Base-by-base conservation (phyloP, 192 early-diverging fungal species). In the Podila epicladia region DNA sequence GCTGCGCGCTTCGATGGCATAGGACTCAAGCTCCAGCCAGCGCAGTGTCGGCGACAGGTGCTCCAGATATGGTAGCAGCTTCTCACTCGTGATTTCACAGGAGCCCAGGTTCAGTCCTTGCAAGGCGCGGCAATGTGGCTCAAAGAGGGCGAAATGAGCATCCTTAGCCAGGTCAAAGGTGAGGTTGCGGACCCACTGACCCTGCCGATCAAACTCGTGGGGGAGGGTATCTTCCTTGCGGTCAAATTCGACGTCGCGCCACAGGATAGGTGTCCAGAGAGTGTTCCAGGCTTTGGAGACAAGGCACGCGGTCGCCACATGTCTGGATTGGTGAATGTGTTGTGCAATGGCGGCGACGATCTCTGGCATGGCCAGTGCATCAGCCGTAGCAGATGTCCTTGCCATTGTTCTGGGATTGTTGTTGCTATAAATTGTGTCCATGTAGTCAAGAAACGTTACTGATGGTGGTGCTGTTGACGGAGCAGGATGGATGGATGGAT, bases 271-370 rank as follows among this genome's bases (percentile, higher is more conserved):
- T 1, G 58, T 59, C 22, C 33, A 69, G 37, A 38, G 20, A 0
- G 9, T 26, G 38, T 51, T 20, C 60, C 60, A 70, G 26, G 59
- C 48, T 33, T 35, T 61, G 28, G 35, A 62, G 59, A 70, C 68
- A 5, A n/a, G 60, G 20, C 37, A 48, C 45, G 68, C 68, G 2
- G 20, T 22, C 41, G 59, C 68, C 6, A 62, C 32, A 4, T n/a
- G 19, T 24, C 9, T n/a, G 15, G 7, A 20, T 5, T 7, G n/a
- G 0, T 45, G 22, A 19, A 69, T 31, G 37, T 69, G 38, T 9
- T 32, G 13, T 0, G 32, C 37, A 26, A 69, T 60, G 67, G 22
- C 4, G 2, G 55, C 57, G 37, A 69, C 37, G 1, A 69, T 48
- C 22, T 69, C 67, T 8, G 37, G 67, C 33, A 69, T n/a, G 37